Base-by-base conservation (phyloP, 305 asterid genomes). In the Solanum hybrid region DNA sequence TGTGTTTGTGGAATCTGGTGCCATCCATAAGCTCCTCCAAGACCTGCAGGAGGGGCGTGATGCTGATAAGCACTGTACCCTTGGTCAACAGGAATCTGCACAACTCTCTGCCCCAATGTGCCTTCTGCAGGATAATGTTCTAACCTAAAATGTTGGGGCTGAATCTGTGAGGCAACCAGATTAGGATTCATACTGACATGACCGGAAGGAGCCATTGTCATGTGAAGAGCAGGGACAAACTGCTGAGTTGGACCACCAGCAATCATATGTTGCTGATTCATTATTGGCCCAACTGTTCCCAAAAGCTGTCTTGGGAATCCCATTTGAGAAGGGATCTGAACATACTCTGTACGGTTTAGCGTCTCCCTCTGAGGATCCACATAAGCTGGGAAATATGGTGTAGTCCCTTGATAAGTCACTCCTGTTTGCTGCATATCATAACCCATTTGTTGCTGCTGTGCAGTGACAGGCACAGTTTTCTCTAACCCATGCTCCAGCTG, bases 231-330 rank as follows among this genome's bases (percentile, higher is more conserved):
- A 76, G 98, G 97, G 83, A 91, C 78, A 88, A 93, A 95, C 89
- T 92, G 98, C 91, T 93, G 99, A 91, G 96, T 92, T 78, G 94
- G 77, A 88, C 91, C 91, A 86, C 92, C 94, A 3, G 91, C 85
- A 89, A 93, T 77, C 27, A 94, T 89, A 79, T 94, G 94, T 89
- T 91, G 97, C 90, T 92, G 99, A 89, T 92, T 31, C 87, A 89
- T 91, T 86, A 93, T 93, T 9, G 96, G 94, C 70, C 94, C 91
- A 89, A 92, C 92, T 12, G 93, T 84, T 87, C 95, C 95, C 92
- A 95, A 91, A 33, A 94, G 90, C 88, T 93, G 97, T 41, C 94
- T 41, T 22, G 97, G 97, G 88, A 92, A 96, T 36, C 98, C 97
- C 94, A 95, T 92, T 87, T 93, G 96, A 7, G 96, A 85, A 90